Percentiles rank a stretch among this genome's conserved stretches.
phyloP scores from a whole-genome alignment of 148 eudicot species.

The Cornus kousa region DNA sequence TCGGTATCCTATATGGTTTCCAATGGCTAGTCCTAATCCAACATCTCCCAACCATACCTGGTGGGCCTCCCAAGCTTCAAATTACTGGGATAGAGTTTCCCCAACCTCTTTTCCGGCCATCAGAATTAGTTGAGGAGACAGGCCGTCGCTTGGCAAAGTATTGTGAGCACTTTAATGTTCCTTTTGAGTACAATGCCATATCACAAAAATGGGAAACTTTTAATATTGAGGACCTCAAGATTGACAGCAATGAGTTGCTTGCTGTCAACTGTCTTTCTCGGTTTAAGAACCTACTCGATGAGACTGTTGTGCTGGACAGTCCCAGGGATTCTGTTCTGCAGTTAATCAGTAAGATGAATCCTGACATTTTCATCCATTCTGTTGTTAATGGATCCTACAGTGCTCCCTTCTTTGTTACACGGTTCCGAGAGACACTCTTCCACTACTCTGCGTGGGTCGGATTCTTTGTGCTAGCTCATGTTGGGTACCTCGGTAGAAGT shows the following conservation, averaged over 20 bases:
- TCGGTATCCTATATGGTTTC: slow-evolving; percentile 42
- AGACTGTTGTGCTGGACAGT: slow-evolving; percentile 25
- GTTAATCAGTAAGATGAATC: slow-evolving; percentile 17
- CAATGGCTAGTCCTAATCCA: slow-evolving; percentile 57
- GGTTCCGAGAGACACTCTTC: slow-evolving; percentile 51
- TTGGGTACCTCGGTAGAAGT: slow-evolving; percentile 36
- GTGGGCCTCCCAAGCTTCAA: slow-evolving; percentile 49
- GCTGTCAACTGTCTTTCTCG: slow-evolving; percentile 42
- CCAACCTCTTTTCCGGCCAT: slow-evolving; percentile 31
- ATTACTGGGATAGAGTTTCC: slow-evolving; percentile 50
- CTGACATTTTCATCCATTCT: slow-evolving; percentile 22
- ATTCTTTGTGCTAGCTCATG: slow-evolving; percentile 37
- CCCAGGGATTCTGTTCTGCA: slow-evolving; percentile 27
- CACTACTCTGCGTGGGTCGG: slow-evolving; percentile 44
- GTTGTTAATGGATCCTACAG: slow-evolving; percentile 26
- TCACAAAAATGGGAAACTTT: slow-evolving; percentile 44
- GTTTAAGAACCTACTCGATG: slow-evolving; percentile 36
- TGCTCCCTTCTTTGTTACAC: slow-evolving; percentile 59
- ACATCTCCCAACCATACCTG: slow-evolving; percentile 34
- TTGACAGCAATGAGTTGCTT: slow-evolving; percentile 40
- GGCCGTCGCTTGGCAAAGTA: slow-evolving; percentile 41
- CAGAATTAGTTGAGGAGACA: slow-evolving; percentile 40
- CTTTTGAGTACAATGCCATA: slow-evolving; percentile 41
- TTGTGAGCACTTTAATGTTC: slow-evolving; percentile 41
- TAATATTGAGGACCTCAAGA: slow-evolving; percentile 31